A percentile compares a stretch with the other conserved stretches of the same genome.
Conservation (phyloP, 169 alveolate genomes). For the Fabrea salina region DNA sequence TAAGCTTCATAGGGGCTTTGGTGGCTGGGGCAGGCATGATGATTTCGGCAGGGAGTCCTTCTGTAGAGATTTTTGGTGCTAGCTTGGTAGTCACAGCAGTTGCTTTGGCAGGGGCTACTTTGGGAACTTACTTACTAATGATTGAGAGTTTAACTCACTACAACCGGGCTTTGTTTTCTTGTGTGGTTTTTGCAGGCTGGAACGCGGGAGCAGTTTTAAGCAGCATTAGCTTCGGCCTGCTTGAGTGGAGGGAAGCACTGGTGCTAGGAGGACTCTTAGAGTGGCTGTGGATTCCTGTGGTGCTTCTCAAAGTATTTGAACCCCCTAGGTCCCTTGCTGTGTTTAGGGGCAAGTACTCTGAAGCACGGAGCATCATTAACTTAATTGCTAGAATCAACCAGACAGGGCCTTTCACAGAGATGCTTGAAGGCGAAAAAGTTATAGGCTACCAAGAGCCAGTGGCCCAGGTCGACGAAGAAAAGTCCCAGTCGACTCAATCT, state of each 20-base stretch:
- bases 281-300: neutral
- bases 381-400: constrained; percentile 4
- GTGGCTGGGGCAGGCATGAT: neutral
- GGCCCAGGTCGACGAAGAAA: neutral
- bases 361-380: constrained; percentile 4
- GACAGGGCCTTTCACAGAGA: neutral
- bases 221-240: neutral
- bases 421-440: constrained; percentile 36
- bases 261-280: neutral
- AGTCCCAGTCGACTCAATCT: neutral
- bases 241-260: neutral
- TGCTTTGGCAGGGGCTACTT: no score
- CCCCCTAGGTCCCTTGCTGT: constrained; percentile 18
- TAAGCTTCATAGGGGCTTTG: neutral
- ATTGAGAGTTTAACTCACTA: neutral
- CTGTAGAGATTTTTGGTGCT: neutral
- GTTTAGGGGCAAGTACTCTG: neutral
- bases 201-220: neutral
- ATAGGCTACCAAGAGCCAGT: constrained; percentile 25
- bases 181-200: neutral
- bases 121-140: neutral
- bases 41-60: neutral
- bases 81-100: no score
- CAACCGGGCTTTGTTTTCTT: neutral
- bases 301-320: neutral